Base-by-base conservation (phyloP, 1,284 basidiomycete species). In the Marasmius oreades region DNA sequence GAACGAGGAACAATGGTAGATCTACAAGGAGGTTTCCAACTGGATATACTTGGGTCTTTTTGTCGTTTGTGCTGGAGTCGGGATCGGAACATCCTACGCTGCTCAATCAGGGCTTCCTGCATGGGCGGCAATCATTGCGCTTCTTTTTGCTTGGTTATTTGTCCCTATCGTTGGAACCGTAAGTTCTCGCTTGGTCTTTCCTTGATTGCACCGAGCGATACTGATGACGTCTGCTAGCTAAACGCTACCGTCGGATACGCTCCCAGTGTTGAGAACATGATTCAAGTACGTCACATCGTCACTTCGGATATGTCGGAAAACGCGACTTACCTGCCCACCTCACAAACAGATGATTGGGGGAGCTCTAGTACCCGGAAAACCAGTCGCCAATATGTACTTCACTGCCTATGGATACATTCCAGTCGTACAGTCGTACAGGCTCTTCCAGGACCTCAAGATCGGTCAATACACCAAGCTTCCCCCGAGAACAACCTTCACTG, bases 381-480 rank as follows among this genome's bases (percentile, higher is more conserved):
- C 74, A 10, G 70, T 76, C 22, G 75, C 75, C 44, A 77, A 77
- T 67, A 70, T 76, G 65, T 74, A 74, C 59, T 70, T 70, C 57
- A 67, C 69, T 46, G 34, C 58, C 20, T 65, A 64, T 28, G 60
- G 63, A 20, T 61, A 61, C 43, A 62, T 62, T 50, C 63, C 66
- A 11, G 63, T 71, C 36, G 52, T 57, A 5, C 68, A 69, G 52
- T 65, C 66, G 22, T 52, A 69, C 56, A 59, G 67, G 51, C 51
- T 73, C 66, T 59, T 68, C 55, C 39, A 72, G 68, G 64, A 81
- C 58, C 67, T 82, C 56, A 82, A 81, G 64, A 66, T 80, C 46
- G 64, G 74, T 5, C 78, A 79, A 61, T 81, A 82, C 67, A 66
- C 78, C 62, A 81, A 82, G 66, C 66, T 82, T 33, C 77, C 78